A percentile compares a stretch with the other conserved stretches of the same genome.
Conservation (phyloP, 1,139 yeast genomes). For the Candida frijolesensis region DNA sequence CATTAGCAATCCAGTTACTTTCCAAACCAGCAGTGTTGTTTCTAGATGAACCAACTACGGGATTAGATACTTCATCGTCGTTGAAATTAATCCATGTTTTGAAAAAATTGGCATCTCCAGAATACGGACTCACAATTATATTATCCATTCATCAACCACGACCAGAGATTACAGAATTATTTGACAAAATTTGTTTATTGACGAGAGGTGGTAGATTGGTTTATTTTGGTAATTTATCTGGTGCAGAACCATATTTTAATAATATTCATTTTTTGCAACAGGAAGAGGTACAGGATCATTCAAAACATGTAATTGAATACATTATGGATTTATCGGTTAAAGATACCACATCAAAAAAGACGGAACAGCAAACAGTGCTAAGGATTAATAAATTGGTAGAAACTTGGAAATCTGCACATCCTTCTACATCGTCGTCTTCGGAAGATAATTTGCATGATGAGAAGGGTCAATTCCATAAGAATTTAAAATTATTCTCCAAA, state of each 20-base stretch:
- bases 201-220: constrained; percentile 68
- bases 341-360: constrained; percentile 51
- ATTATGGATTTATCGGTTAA: constrained; percentile 72
- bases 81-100: constrained; percentile 64
- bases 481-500: constrained; percentile 28
- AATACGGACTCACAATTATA: constrained; percentile 67
- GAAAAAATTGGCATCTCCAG: constrained; percentile 50
- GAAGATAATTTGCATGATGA: constrained; percentile 7
- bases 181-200: constrained; percentile 72
- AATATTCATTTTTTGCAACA: constrained; percentile 22
- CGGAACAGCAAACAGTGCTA: constrained; percentile 43
- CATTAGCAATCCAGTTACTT: constrained; percentile 76
- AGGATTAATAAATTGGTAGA: constrained; percentile 50
- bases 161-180: constrained; percentile 65
- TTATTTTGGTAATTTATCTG: constrained; percentile 54
- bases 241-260: constrained; percentile 55
- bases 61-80: constrained; percentile 80
- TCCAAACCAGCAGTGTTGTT: constrained; percentile 77
- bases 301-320: constrained; percentile 53
- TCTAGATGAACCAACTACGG: constrained; percentile 89
- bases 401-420: constrained; percentile 46
- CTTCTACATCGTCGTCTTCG: neutral
- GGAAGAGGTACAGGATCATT: neutral
- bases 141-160: constrained; percentile 86
- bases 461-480: constrained; percentile 21